phyloP scores from a whole-genome alignment of 2,329 filamentous ascomycete genomes.

The Nothomitra cinnamomea region DNA sequence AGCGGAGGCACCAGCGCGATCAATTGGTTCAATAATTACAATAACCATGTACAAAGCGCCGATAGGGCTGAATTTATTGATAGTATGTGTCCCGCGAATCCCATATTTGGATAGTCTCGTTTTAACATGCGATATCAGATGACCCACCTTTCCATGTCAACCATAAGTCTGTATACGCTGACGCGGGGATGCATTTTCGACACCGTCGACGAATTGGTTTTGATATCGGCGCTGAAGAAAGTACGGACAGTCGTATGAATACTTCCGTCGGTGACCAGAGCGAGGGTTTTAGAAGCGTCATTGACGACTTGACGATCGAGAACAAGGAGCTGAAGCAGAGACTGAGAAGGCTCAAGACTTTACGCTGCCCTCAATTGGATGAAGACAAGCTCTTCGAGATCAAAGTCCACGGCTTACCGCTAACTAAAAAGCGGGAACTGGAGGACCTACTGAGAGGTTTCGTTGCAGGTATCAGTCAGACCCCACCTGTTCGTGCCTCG shows the following conservation, averaged over 20 bases:
- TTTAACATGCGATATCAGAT: slow-evolving; percentile 12
- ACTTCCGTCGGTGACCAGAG: slow-evolving; percentile 41
- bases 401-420: slow-evolving; percentile 55
- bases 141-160: slow-evolving; percentile 22
- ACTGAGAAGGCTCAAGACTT: slow-evolving; percentile 52
- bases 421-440: slow-evolving; percentile 57
- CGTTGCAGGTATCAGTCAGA: slow-evolving; percentile 41
- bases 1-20: slow-evolving; percentile 16
- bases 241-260: slow-evolving; percentile 14
- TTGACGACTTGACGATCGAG: slow-evolving; percentile 72
- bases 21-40: slow-evolving; percentile 34
- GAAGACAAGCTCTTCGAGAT: slow-evolving; percentile 73
- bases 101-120: neutral
- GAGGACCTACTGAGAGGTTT: slow-evolving; percentile 59
- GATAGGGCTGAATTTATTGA: slow-evolving; percentile 22
- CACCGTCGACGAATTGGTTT: slow-evolving; percentile 2
- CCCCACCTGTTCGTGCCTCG: slow-evolving; percentile 24
- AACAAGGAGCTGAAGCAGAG: slow-evolving; percentile 64
- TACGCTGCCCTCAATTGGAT: slow-evolving; percentile 47
- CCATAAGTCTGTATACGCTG: neutral
- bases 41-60: slow-evolving; percentile 27
- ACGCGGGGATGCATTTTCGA: neutral
- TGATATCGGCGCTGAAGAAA: slow-evolving; percentile 6
- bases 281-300: slow-evolving; percentile 65
- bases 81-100: slow-evolving; percentile 17